phyloP scores from a whole-genome alignment of 306 rosid genomes.

The Carpinus viminea region DNA sequence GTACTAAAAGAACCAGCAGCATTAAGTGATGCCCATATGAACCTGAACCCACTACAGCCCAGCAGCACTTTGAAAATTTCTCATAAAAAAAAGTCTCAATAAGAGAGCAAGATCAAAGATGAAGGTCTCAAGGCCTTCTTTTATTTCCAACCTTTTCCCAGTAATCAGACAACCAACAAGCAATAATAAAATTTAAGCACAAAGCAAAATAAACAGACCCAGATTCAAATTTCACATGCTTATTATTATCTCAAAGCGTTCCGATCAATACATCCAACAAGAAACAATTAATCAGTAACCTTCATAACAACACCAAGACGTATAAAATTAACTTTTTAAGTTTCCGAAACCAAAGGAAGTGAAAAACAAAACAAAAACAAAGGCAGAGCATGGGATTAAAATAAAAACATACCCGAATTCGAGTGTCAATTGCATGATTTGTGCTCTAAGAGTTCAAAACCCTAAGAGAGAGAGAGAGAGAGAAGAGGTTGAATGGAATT shows the following conservation, averaged over 20 bases:
- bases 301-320: not conserved
- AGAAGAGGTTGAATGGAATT: not conserved
- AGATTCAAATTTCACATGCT: not conserved
- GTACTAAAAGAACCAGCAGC: not conserved
- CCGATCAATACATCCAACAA: not conserved
- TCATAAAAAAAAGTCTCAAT: not conserved
- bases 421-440: conserved; percentile 68
- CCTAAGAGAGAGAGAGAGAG: conserved; percentile 10
- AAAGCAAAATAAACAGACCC: not conserved
- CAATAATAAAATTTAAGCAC: not conserved
- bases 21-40: not conserved
- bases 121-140: not conserved
- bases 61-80: not conserved
- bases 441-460: conserved; percentile 25
- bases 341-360: not conserved
- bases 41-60: not conserved
- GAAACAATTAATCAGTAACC: not conserved
- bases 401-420: conserved; percentile 72
- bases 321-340: not conserved
- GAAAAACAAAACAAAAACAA: not conserved
- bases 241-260: not conserved
- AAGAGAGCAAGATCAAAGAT: not conserved
- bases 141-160: no score
- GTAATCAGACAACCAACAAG: not conserved
- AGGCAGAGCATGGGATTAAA: not conserved